phyloP scores from a whole-genome alignment of 1,284 basidiomycete genomes.

The Baeospora myosura region DNA sequence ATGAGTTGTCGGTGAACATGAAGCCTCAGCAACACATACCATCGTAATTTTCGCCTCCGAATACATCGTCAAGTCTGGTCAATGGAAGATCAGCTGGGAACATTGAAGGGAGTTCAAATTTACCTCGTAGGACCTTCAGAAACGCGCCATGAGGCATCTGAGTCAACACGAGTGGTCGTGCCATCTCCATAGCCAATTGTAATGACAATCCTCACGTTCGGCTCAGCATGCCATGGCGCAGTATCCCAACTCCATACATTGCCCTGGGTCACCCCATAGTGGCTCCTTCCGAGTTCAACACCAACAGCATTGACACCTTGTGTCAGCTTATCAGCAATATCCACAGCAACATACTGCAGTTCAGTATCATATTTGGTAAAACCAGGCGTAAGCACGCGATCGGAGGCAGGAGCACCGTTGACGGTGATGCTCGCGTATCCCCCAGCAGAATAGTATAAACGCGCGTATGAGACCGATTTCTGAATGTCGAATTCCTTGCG shows the following conservation, averaged over 20 bases:
- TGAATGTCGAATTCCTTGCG: conserved; percentile 18
- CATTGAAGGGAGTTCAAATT: background rate
- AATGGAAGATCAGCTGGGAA: background rate
- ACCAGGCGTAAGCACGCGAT: conserved; percentile 21
- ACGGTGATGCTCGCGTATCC: conserved; percentile 21
- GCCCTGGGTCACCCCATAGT: conserved; percentile 22
- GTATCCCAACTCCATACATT: conserved; percentile 21
- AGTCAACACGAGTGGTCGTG: conserved; percentile 13
- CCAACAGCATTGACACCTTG: conserved; percentile 17
- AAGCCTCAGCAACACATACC: conserved; percentile 13
- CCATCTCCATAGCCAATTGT: conserved; percentile 20
- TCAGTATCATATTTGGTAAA: conserved; percentile 23
- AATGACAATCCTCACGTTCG: conserved; percentile 17
- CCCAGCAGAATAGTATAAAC: conserved; percentile 22
- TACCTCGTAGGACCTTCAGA: conserved; percentile 19
- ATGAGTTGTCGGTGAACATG: background rate
- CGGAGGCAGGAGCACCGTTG: conserved; percentile 20
- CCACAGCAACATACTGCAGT: conserved; percentile 20
- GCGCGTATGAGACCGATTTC: conserved; percentile 17
- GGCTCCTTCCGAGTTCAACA: conserved; percentile 20
- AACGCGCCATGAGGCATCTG: conserved; percentile 17
- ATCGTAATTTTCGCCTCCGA: conserved; percentile 23
- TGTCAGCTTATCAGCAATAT: conserved; percentile 14
- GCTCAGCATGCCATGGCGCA: conserved; percentile 23
- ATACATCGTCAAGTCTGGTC: conserved; percentile 19